Evolutionary conservation across 108 stramenopile species (phyloP).

Genomic region (Cylindrotheca fusiformis): DNA sequence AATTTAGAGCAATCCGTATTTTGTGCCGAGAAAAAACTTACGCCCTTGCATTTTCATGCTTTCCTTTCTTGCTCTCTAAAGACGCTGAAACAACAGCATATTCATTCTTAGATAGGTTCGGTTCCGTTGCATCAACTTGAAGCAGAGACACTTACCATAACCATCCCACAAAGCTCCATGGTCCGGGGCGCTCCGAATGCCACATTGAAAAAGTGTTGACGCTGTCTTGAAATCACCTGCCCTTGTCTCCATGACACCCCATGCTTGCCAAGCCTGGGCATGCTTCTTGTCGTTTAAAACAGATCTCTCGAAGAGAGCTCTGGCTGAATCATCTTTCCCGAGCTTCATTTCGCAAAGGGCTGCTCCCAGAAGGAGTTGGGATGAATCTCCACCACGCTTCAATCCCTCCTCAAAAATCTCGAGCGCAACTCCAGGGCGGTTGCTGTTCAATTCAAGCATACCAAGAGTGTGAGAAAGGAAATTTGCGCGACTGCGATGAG

Average conservation of each 20-base stretch:
- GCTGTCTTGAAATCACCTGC: constrained; percentile 72
- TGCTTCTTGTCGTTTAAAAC: constrained; percentile 57
- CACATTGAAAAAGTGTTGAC: constrained; percentile 68
- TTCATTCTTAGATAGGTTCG: too few species aligned
- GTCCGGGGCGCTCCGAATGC: constrained; percentile 61
- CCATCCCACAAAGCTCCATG: constrained; percentile 86
- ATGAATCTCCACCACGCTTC: constrained; percentile 58
- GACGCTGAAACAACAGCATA: constrained; percentile 2
- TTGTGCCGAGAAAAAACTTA: constrained; percentile 1
- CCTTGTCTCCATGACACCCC: constrained; percentile 86
- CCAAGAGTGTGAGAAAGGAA: constrained; percentile 83
- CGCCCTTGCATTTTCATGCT: constrained; percentile 52
- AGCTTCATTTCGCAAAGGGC: constrained; percentile 75
- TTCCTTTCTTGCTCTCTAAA: constrained; percentile 60
- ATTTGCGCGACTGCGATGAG: constrained; percentile 50
- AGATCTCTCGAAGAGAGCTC: constrained; percentile 62
- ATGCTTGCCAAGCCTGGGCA: constrained; percentile 88
- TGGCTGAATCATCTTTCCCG: constrained; percentile 66
- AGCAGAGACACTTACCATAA: constrained; percentile 46
- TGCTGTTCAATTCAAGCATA: constrained; percentile 78
- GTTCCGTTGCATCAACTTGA: too few species aligned
- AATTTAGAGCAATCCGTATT: constrained; percentile 5
- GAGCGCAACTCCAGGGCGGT: constrained; percentile 55
- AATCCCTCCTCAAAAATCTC: constrained; percentile 64
- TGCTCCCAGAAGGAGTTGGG: constrained; percentile 71